Base-by-base conservation (phyloP, 1,284 basidiomycete genomes). In the Moniliella sp. region DNA sequence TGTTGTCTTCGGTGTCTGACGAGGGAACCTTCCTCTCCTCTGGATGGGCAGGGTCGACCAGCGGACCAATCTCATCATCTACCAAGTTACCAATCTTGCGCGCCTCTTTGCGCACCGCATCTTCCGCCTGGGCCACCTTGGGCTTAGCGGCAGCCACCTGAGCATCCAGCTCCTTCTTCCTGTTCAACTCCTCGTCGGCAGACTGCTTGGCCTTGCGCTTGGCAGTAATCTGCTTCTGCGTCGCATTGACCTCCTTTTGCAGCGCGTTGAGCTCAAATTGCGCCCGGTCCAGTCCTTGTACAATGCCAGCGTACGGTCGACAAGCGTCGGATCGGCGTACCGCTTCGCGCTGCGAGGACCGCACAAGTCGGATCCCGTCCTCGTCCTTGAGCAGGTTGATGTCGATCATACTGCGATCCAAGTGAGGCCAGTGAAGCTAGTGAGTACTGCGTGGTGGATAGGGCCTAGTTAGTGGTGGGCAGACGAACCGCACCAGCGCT, bases 181-280 rank as follows among this genome's bases (percentile, higher is more conserved):
- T 63, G 2, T 71, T 71, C 9, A 86, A 72, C 18, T 86, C 71
- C 27, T 83, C 81, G 40, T 83, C 76, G 12, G 86, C 83, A 40
- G 74, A 68, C 62, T 93, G 74, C 64, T 94, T 94, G 15, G 49
- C 81, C 73, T 88, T 93, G 64, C 82, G 91, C 71, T 86, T 91
- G 2, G 72, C 69, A 3, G 74, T 77, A 57, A 97, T 93, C 62
- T 88, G 74, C 62, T 93, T 93, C 65, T 94, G 84, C 5, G 84
- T 68, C 8, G 73, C 72, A 55, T 94, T 94, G 36, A 81, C 73
- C 48, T 82, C 71, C 58, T 84, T 81, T 55, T 75, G 72, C 30
- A 78, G 63, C 16, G 67, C 68, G 54, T 80, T 80, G 25, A 73
- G 68, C 39, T 88, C 78, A 57, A 74, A 93, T 54, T 83, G 76